phyloP scores from a whole-genome alignment of 2,329 filamentous ascomycete genomes.

The Penicillium sp. region DNA sequence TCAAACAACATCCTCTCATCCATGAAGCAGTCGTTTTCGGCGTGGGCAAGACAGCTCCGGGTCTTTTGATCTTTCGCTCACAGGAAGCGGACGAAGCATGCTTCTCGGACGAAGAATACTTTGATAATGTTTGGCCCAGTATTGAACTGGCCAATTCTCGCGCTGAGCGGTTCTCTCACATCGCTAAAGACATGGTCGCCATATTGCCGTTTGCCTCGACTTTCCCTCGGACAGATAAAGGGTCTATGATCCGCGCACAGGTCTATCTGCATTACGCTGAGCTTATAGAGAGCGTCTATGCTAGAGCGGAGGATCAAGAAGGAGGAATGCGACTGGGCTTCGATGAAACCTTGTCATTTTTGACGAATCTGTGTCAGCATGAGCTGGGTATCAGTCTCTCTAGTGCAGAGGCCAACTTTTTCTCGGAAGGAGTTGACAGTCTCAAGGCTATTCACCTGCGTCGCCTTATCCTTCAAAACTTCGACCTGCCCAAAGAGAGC shows the following conservation, averaged over 20 bases:
- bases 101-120: slow-evolving; percentile 33
- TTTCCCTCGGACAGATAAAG: slow-evolving; percentile 56
- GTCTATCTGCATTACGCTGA: slow-evolving; percentile 48
- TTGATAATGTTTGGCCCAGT: slow-evolving; percentile 39
- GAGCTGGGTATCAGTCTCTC: slow-evolving; percentile 36
- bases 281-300: slow-evolving; percentile 43
- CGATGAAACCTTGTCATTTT: slow-evolving; percentile 32
- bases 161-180: slow-evolving; percentile 46
- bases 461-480: slow-evolving; percentile 40
- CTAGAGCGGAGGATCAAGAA: slow-evolving; percentile 14
- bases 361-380: slow-evolving; percentile 31
- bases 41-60: slow-evolving; percentile 25
- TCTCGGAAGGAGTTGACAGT: slow-evolving; percentile 48
- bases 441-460: slow-evolving; percentile 49
- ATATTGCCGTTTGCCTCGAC: slow-evolving; percentile 34
- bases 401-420: slow-evolving; percentile 41
- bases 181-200: slow-evolving; percentile 44
- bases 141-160: slow-evolving; percentile 41
- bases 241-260: slow-evolving; percentile 52
- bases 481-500: slow-evolving; percentile 34
- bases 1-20: slow-evolving; percentile 32
- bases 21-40: slow-evolving; percentile 36
- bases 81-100: slow-evolving; percentile 17
- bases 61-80: slow-evolving; percentile 29
- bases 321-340: slow-evolving; percentile 35